A percentile compares a stretch with the other conserved stretches of the same genome.
Conservation (phyloP, 257 asterid genomes). For the Cynanchum wilfordii region DNA sequence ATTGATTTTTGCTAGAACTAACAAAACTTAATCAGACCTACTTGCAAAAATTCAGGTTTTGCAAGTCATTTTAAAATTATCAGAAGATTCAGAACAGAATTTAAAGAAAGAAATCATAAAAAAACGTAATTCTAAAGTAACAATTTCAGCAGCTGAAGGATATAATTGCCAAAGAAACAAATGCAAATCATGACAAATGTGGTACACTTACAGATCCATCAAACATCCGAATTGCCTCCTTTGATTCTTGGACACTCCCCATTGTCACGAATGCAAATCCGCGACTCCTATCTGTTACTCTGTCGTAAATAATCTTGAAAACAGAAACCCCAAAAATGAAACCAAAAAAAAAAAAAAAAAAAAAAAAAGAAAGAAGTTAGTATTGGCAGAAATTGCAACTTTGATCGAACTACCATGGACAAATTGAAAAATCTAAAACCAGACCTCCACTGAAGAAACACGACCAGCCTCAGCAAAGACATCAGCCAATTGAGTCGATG, state of each 20-base stretch:
- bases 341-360: too few relatives aligned
- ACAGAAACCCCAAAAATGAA: conserved; percentile 2
- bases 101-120: not conserved
- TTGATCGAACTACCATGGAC: not conserved
- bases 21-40: not conserved
- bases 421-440: conserved; percentile 1
- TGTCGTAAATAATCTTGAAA: conserved; percentile 64
- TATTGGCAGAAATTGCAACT: conserved; percentile 1
- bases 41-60: not conserved
- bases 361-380: conserved; percentile 4
- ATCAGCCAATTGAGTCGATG: conserved; percentile 68
- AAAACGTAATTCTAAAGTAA: not conserved
- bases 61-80: not conserved
- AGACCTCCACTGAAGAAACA: conserved; percentile 72
- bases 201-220: conserved; percentile 77
- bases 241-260: conserved; percentile 77
- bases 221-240: conserved; percentile 74
- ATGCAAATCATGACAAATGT: not conserved
- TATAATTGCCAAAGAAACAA: not conserved
- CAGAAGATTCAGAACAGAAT: not conserved
- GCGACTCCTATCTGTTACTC: conserved; percentile 86
- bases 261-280: conserved; percentile 90
- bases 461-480: conserved; percentile 79
- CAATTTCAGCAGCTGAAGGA: not conserved
- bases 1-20: not conserved